These are phyloP conservation scores for Austroboletus eburneus DNA, from an alignment of 768 basidiomycete species.

Conservation along the genomic window DNA sequence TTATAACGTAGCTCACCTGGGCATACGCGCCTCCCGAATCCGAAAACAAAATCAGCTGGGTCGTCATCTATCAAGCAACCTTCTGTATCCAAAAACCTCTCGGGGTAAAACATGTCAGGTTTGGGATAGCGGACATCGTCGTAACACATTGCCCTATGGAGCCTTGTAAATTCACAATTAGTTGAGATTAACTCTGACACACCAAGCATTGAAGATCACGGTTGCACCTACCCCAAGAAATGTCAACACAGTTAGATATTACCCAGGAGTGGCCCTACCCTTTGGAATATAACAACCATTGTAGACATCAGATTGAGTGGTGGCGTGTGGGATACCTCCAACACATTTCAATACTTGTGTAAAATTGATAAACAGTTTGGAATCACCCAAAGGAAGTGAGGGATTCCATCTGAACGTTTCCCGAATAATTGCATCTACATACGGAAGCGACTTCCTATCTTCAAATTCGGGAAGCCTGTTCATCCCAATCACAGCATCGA, in stretches of 20 bases:
- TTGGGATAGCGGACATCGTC: slow-evolving; percentile 13
- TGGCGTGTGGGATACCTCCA: slow-evolving; percentile 18
- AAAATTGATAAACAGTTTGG: not conserved
- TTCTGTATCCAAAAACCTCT: slow-evolving; percentile 9
- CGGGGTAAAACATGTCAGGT: slow-evolving; percentile 8
- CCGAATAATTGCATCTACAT: slow-evolving; percentile 15
- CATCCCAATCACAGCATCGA: not conserved
- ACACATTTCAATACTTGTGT: not conserved
- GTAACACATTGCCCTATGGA: slow-evolving; percentile 8
- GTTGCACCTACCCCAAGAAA: slow-evolving; percentile 2
- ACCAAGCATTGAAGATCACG: slow-evolving; percentile 9
- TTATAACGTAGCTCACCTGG: not conserved
- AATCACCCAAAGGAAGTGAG: slow-evolving; percentile 9
- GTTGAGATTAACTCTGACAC: not conserved
- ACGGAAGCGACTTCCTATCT: slow-evolving; percentile 16
- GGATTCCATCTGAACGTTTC: slow-evolving; percentile 17
- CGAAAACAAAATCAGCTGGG: slow-evolving; percentile 4
- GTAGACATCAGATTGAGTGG: slow-evolving; percentile 37
- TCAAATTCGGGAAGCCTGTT: slow-evolving; percentile 13
- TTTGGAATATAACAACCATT: slow-evolving; percentile 47
- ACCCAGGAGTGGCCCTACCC: slow-evolving; percentile 25
- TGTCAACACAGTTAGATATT: not conserved
- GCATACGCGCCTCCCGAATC: slow-evolving; percentile 6
- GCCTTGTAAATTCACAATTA: not conserved
- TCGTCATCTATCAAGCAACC: slow-evolving; percentile 8